Base-by-base conservation (phyloP, 352 stramenopile genomes). In the Globisporangium abappressorium region DNA sequence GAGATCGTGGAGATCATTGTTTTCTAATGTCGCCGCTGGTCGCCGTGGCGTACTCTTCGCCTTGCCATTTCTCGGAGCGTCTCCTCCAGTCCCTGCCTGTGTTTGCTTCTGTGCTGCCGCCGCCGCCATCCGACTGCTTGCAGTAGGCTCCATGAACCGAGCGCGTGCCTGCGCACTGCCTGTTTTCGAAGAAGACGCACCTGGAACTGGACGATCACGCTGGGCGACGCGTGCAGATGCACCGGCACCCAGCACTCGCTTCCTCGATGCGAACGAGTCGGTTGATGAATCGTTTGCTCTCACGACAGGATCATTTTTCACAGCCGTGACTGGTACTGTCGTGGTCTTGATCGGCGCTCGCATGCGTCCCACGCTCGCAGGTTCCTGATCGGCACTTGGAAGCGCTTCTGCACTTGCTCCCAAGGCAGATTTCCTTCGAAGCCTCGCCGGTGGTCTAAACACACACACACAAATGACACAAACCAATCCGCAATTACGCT, bases 1-100 rank as follows among this genome's bases (percentile, higher is more conserved):
- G 41, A 93, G 65, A 24, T 82, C 75, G 24, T 78, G 63, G 3
- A 85, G 65, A 41, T 78, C 71, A 18, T 64, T 72, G 24, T 68
- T 64, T 46, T 24, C 14, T 24, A 38, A 49, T 28, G 47, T 18
- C 38, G 26, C 36, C 8, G 26, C 43, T 6, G 65, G 26, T 6
- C 34, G 46, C 15, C 34, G 56, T 14, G 51, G 3, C 3, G 33
- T 24, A 43, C 15, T 49, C 28, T 65, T 72, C 18, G 62, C 33
- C 24, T 51, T 70, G 9, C n/a, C 22, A n/a, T 24, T 62, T 62
- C 59, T 60, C 30, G 20, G 33, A 26, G 41, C 43, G 3, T 34
- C 9, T 28, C 51, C 62, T 18, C 51, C 62, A 12, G 51, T 53
- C 11, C 15, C 26, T 14, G n/a, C 24, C 47, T 9, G 41, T 20